Base-by-base conservation (phyloP, 2,329 filamentous ascomycete genomes). In the Ophiostoma perfectum region DNA sequence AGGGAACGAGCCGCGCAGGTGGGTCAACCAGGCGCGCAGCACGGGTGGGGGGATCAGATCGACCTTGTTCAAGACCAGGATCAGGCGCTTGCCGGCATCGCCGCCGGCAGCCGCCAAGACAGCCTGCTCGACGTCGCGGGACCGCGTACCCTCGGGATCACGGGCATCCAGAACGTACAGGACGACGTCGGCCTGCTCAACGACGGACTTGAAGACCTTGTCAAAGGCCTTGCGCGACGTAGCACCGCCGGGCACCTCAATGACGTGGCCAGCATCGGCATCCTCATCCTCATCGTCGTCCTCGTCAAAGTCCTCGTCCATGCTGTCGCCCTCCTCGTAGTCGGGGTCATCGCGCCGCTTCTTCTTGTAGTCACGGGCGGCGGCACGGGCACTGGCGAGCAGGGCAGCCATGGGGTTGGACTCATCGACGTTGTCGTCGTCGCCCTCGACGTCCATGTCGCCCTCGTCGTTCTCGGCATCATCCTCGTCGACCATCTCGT, bases 51-150 rank as follows among this genome's bases (percentile, higher is more conserved):
- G 93, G 63, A 97, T 86, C 68, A 97, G 85, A 77, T 97, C 93
- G 77, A 96, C 93, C 86, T 97, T 97, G 88, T 97, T 97, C 73
- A 97, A 83, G 69, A 97, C 87, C 70, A 97, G 87, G 70, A 97
- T 96, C 70, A 97, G 84, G 66, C 93, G 86, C 82, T 97, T 97
- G 73, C 89, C 67, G 12, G 65, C 60, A 9, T 62, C 71, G 44
- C 67, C 71, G 18, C 58, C 85, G 14, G 92, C 90, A 9, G 92
- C 90, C n/a, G 92, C 90, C 90, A 96, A 93, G 77, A 97, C 88
- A 79, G 90, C 89, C 71, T 92, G 89, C 82, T 97, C 93, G 41
- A 97, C 90, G 72, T 96, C 92, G 76, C 90, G 90, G 49, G 93
- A 97, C 72, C 93, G 86, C 42, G 93, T 97, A 70, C 92, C 92